A percentile compares a stretch with the other conserved stretches of the same genome.
Conservation (phyloP, 495 filamentous ascomycete genomes). For the Penicillium pulvis region DNA sequence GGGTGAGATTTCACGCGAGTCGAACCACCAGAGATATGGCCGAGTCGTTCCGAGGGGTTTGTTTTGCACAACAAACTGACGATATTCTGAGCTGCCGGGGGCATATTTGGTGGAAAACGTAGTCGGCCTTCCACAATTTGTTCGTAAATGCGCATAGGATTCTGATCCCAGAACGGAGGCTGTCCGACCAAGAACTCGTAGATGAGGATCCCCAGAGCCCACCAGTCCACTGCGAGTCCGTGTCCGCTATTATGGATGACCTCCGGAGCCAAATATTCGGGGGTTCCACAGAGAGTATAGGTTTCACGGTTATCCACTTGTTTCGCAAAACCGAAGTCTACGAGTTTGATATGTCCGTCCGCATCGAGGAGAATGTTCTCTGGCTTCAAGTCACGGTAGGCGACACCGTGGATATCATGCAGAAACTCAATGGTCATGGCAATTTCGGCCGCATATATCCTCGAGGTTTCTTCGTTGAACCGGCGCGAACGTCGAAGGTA, state of each 20-base stretch:
- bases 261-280: slow-evolving; percentile 95
- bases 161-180: slow-evolving; percentile 95
- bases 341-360: slow-evolving; percentile 90
- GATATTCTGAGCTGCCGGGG: slow-evolving; percentile 76
- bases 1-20: slow-evolving; percentile 80
- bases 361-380: slow-evolving; percentile 94
- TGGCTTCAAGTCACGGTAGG: slow-evolving; percentile 94
- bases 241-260: slow-evolving; percentile 96
- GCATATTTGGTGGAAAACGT: slow-evolving; percentile 55
- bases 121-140: slow-evolving; percentile 49
- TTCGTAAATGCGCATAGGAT: slow-evolving; percentile 96
- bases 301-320: slow-evolving; percentile 65
- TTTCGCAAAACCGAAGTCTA: slow-evolving; percentile 99
- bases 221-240: slow-evolving; percentile 98
- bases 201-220: slow-evolving; percentile 93
- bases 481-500: slow-evolving; percentile 84
- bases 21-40: slow-evolving; percentile 85
- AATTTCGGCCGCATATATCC: slow-evolving; percentile 96
- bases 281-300: slow-evolving; percentile 94
- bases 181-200: slow-evolving; percentile 97
- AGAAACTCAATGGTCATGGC: slow-evolving; percentile 89
- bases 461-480: slow-evolving; percentile 82
- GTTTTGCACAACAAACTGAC: slow-evolving; percentile 86
- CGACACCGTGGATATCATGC: slow-evolving; percentile 80
- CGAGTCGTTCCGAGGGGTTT: slow-evolving; percentile 82